Evolutionary conservation across 108 stramenopile species (phyloP).

Genomic region (Skeletonema menzelii): DNA sequence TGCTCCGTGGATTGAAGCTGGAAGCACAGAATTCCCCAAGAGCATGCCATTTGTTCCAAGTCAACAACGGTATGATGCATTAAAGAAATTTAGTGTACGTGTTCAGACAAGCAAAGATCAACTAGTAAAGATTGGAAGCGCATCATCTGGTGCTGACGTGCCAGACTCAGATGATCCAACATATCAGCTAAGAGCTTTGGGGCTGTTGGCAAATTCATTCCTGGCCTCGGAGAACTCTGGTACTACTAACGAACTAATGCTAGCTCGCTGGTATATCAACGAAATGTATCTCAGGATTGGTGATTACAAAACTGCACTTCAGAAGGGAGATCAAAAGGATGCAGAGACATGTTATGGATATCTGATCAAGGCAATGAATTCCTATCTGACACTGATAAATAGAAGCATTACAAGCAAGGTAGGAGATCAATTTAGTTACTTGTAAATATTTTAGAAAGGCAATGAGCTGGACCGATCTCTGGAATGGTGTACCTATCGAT

Average conservation of each 20-base stretch:
- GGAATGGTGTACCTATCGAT: too few relatives aligned
- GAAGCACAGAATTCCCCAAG: conserved; percentile 65
- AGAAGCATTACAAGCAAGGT: conserved; percentile 74
- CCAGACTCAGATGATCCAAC: conserved; percentile 45
- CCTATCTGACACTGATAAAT: conserved; percentile 69
- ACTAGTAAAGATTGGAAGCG: conserved; percentile 29
- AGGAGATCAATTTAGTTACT: conserved; percentile 63
- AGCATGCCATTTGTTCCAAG: conserved; percentile 70
- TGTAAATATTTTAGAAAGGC: neutral
- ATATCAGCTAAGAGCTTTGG: conserved; percentile 70
- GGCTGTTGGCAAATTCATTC: conserved; percentile 77
- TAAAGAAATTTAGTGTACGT: conserved; percentile 69
- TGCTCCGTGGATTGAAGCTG: conserved; percentile 65
- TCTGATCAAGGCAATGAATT: conserved; percentile 62
- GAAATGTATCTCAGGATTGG: conserved; percentile 67
- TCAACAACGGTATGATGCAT: conserved; percentile 77
- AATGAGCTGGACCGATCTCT: too few relatives aligned
- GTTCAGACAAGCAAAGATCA: conserved; percentile 44
- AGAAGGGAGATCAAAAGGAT: conserved; percentile 40
- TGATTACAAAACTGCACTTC: conserved; percentile 57
- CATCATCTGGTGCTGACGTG: conserved; percentile 23
- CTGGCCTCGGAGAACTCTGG: conserved; percentile 80
- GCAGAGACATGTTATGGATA: conserved; percentile 38
- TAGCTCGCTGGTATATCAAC: conserved; percentile 85
- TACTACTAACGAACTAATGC: conserved; percentile 75